Evolutionary conservation across 768 basidiomycete species (phyloP).

Genomic region (Phaeotremella skinneri): DNA sequence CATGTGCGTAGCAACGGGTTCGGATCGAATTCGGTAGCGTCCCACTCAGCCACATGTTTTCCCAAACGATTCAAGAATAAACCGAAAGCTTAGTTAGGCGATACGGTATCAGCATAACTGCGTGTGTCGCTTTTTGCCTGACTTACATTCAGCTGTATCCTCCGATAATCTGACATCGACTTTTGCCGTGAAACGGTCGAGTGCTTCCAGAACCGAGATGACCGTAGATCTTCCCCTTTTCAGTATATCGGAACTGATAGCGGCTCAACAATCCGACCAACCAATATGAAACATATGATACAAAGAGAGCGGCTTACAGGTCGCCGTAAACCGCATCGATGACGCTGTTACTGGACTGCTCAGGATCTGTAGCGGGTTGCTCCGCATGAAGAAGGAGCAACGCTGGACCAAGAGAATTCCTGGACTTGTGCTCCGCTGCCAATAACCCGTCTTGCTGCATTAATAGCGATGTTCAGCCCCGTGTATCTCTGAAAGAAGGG

Average conservation of each 20-base stretch:
- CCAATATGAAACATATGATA: no score
- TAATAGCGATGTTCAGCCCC: no score
- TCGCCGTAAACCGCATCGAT: no score
- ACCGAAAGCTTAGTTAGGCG: slow-evolving; percentile 21
- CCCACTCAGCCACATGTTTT: slow-evolving; percentile 40
- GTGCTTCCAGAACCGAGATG: slow-evolving; percentile 20
- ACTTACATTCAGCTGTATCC: slow-evolving; percentile 23
- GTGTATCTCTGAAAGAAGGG: no score
- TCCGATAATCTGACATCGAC: slow-evolving; percentile 20
- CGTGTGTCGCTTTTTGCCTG: background rate
- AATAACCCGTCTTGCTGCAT: no score
- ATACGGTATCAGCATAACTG: background rate
- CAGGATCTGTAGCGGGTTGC: no score
- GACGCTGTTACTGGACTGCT: no score
- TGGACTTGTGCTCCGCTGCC: no score
- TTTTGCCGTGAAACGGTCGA: slow-evolving; percentile 11
- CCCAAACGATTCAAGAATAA: slow-evolving; percentile 24
- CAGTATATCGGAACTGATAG: slow-evolving; percentile 24
- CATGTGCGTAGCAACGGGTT: slow-evolving; percentile 21
- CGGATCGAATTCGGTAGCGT: slow-evolving; percentile 29
- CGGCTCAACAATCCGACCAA: no score
- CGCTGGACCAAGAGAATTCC: no score
- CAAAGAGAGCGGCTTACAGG: background rate
- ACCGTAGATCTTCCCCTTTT: slow-evolving; percentile 29
- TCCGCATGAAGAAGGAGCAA: no score